Percentiles rank a stretch among this genome's conserved stretches.
Conservation (phyloP, 1,139 yeast genomes). For the Wickerhamomyces sp. region DNA sequence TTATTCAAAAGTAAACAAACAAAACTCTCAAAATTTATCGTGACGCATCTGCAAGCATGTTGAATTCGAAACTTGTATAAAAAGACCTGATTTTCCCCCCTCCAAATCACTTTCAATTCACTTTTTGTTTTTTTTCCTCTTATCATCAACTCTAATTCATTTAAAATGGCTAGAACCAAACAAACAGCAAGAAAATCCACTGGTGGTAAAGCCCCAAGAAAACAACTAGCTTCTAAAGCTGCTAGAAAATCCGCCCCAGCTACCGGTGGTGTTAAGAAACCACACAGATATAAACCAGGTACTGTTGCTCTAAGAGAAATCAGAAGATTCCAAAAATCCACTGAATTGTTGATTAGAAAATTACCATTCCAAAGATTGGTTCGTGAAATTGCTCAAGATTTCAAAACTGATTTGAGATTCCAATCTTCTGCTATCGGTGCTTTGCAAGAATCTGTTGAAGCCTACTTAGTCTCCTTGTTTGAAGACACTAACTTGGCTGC, state of each 20-base stretch:
- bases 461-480: slow-evolving; percentile 83
- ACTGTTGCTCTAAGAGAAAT: slow-evolving; percentile 99
- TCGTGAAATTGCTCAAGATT: slow-evolving; percentile 96
- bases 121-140: neutral
- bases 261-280: slow-evolving; percentile 99
- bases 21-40: neutral
- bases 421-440: slow-evolving; percentile 99
- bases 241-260: slow-evolving; percentile 98
- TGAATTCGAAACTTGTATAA: too few relatives aligned
- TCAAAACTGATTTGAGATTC: slow-evolving; percentile 97
- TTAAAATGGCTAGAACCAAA: slow-evolving; percentile 92
- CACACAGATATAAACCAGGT: slow-evolving; percentile 99
- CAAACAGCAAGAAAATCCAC: slow-evolving; percentile 99
- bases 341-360: slow-evolving; percentile 95
- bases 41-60: too few relatives aligned
- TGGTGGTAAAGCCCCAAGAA: slow-evolving; percentile 99
- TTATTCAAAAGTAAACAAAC: neutral
- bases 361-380: slow-evolving; percentile 98
- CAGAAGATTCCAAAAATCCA: slow-evolving; percentile 98
- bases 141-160: slow-evolving; percentile 1
- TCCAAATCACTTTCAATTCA: too few relatives aligned
- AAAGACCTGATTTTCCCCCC: too few relatives aligned
- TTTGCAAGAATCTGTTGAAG: slow-evolving; percentile 97
- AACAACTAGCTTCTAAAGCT: slow-evolving; percentile 98
- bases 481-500: slow-evolving; percentile 99